phyloP scores from a whole-genome alignment of 495 filamentous ascomycete genomes.

The Trichoderma reesei region DNA sequence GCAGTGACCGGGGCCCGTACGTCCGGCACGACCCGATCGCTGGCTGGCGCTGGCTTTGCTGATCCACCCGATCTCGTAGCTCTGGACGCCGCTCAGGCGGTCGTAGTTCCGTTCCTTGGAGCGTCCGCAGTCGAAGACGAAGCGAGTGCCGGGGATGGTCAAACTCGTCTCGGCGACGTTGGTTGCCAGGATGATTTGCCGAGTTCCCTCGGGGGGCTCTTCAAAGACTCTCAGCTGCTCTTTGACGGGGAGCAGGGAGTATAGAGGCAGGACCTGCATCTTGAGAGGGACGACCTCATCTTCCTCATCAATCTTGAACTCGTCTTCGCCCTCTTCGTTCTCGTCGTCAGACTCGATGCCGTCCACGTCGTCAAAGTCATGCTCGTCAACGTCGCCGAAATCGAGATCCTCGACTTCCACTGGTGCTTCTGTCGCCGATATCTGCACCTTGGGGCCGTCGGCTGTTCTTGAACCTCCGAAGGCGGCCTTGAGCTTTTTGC shows the following conservation, averaged over 20 bases:
- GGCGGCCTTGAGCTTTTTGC: constrained; percentile 63
- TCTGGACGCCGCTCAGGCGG: constrained; percentile 77
- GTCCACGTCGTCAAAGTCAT: constrained; percentile 39
- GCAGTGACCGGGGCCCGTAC: constrained; percentile 93
- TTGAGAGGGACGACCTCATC: constrained; percentile 41
- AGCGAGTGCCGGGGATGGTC: constrained; percentile 91
- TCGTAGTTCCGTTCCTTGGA: constrained; percentile 89
- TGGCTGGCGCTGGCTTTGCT: constrained; percentile 95
- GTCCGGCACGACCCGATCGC: constrained; percentile 85
- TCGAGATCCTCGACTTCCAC: constrained; percentile 84
- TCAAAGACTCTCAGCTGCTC: constrained; percentile 95
- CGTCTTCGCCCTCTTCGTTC: constrained; percentile 45
- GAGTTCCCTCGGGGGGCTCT: constrained; percentile 68
- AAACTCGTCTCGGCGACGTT: constrained; percentile 96
- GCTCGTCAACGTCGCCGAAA: constrained; percentile 49
- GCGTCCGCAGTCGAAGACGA: constrained; percentile 89
- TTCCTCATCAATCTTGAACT: constrained; percentile 46
- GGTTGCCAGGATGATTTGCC: constrained; percentile 85
- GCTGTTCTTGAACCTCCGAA: constrained; percentile 48
- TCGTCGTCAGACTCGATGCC: constrained; percentile 42
- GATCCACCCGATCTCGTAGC: constrained; percentile 90
- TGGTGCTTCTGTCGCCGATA: constrained; percentile 68
- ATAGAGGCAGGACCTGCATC: constrained; percentile 83
- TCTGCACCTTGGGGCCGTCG: constrained; percentile 53
- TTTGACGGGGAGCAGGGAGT: constrained; percentile 86